Conservation (phyloP, 2,329 filamentous ascomycete species). For the Aspergillus caelatus region DNA sequence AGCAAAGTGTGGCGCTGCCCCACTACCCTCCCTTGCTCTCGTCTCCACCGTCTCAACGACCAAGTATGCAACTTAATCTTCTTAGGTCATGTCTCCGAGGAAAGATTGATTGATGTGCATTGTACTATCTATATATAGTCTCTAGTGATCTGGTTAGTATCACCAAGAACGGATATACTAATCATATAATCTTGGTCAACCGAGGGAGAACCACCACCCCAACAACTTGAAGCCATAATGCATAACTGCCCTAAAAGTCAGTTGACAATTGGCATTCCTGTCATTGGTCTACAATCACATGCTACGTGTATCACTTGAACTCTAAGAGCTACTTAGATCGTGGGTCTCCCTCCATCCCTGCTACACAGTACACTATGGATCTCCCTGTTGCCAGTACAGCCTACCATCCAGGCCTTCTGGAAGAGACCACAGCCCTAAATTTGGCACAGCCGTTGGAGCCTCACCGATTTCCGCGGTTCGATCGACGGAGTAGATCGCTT, state of each 20-base stretch:
- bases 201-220: neutral
- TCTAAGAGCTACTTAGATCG: neutral
- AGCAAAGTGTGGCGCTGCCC: slow-evolving; percentile 2
- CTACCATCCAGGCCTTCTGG: too few species aligned
- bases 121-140: neutral
- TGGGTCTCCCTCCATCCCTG: neutral
- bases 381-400: too few species aligned
- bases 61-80: neutral
- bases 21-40: neutral
- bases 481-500: neutral
- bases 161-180: neutral
- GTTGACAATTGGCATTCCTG: neutral
- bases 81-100: neutral
- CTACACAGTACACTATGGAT: neutral
- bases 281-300: neutral
- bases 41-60: neutral
- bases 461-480: neutral
- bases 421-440: too few species aligned
- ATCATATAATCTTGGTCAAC: neutral
- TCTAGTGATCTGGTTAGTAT: neutral
- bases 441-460: neutral
- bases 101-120: neutral
- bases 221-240: neutral
- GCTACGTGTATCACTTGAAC: neutral
- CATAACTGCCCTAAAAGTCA: neutral